Conservation (phyloP, 257 asterid genomes). For the Rhazya stricta region DNA sequence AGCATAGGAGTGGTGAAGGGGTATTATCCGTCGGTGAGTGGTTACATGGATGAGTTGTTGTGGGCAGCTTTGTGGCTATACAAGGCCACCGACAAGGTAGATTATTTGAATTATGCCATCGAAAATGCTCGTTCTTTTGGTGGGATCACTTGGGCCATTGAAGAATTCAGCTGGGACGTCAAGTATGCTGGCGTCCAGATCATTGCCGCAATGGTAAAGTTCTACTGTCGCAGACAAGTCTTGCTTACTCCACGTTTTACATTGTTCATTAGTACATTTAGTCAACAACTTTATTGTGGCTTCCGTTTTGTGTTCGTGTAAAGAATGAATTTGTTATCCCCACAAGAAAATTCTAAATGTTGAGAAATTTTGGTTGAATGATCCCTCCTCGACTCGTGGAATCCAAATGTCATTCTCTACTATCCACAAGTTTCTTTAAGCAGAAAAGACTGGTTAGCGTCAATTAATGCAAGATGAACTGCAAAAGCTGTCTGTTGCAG, state of each 20-base stretch:
- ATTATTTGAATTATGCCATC: conserved; percentile 52
- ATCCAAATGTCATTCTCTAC: conserved; percentile 23
- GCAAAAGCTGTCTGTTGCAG: neutral
- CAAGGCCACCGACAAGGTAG: conserved; percentile 59
- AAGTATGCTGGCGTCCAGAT: conserved; percentile 82
- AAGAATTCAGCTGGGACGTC: conserved; percentile 95
- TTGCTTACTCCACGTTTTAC: neutral
- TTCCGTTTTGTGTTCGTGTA: neutral
- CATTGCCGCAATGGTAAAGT: conserved; percentile 63
- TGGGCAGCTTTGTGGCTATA: conserved; percentile 97
- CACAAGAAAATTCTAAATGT: neutral
- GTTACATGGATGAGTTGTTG: conserved; percentile 79
- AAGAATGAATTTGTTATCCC: neutral
- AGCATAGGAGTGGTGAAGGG: conserved; percentile 70
- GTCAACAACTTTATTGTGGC: neutral
- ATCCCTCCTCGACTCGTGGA: conserved; percentile 18
- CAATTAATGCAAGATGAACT: conserved; percentile 10
- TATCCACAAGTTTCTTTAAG: conserved; percentile 13
- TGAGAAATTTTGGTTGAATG: neutral
- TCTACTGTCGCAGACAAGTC: neutral
- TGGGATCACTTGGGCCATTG: conserved; percentile 82
- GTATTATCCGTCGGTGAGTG: conserved; percentile 82
- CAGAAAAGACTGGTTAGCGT: neutral
- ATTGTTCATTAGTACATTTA: neutral
- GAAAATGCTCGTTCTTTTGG: conserved; percentile 54